Evolutionary conservation across 2,329 filamentous ascomycete genomes (phyloP), one percentile per base, ranked within the genome.

Genomic region (Ascochyta koolunga): DNA sequence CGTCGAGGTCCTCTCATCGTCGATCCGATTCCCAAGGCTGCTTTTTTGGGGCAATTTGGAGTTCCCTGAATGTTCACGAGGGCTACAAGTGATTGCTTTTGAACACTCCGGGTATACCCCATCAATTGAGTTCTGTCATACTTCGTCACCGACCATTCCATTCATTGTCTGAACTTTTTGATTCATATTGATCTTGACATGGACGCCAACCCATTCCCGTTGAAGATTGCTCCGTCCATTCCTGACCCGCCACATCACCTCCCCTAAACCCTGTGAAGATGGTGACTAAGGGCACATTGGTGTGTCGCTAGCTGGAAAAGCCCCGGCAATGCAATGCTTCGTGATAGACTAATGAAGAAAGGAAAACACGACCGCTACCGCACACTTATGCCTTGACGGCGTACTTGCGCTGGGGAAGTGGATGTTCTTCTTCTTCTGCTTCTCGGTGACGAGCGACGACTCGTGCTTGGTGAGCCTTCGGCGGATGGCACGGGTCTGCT

Each of bases 321-420:
- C 70, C 65, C 71, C 69, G 70, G 70, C 70, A 70, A 73, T 73
- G 71, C 71, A 75, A 74, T 75, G 71, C 70, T 74, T 72, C 69
- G 65, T 71, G 68, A 73, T 64, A 71, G 64, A 71, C 59, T 67
- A 68, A 71, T 65, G 62, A 70, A 70, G 64, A 70, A 71, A 68
- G 69, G 65, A 67, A 69, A 68, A 69, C 67, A 68, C 64, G 65
- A 57, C 61, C 54, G 39, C 54, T 54, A 61, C 54, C 58, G 56
- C 51, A 65, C 68, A 64, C 53, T 61, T 77, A 73, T 76, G 93
- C 95, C 93, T 98, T 99, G 81, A 99, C 90, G 81, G 95, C 95
- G 82, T 89, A 99, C 85, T 96, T 97, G 83, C 95, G 89, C 86
- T 96, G 91, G 95, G 95, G 87, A 99, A 99, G 85, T 99, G 93